Conservation (phyloP, 2,329 filamentous ascomycete genomes). For the Alternaria rosae region DNA sequence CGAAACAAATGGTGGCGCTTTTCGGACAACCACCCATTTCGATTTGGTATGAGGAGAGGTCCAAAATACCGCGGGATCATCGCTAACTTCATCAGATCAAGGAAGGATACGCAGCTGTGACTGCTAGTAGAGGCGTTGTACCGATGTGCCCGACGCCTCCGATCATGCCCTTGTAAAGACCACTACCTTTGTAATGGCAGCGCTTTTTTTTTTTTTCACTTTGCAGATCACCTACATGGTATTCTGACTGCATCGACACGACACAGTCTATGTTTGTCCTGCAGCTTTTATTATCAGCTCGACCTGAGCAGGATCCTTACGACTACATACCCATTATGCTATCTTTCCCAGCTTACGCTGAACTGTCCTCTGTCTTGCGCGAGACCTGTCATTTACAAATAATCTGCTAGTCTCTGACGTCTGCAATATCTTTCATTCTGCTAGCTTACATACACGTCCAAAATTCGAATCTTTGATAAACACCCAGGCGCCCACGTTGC, state of each 20-base stretch:
- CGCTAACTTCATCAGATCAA: slow-evolving; percentile 35
- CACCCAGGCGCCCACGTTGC: not conserved
- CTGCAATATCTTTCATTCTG: not conserved
- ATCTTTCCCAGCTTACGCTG: not conserved
- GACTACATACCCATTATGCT: not conserved
- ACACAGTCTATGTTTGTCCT: not conserved
- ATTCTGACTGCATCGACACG: not conserved
- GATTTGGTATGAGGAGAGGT: slow-evolving; percentile 27
- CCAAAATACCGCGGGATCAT: not conserved
- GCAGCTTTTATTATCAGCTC: not conserved
- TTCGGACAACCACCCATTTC: slow-evolving; percentile 40
- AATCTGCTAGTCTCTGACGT: not conserved
- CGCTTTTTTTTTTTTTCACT: not conserved
- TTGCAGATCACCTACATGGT: no score
- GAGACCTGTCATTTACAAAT: not conserved
- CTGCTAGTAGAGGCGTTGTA: slow-evolving; percentile 31
- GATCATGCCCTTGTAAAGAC: slow-evolving; percentile 26
- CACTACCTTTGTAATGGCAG: not conserved
- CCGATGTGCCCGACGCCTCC: slow-evolving; percentile 30
- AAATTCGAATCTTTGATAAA: not conserved
- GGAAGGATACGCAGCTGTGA: slow-evolving; percentile 36
- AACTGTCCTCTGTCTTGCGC: not conserved
- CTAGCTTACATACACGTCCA: not conserved
- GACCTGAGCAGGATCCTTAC: not conserved
- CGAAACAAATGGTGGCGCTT: slow-evolving; percentile 37